These are phyloP conservation scores for Avicennia marina DNA, from an alignment of 257 asterid genomes.

Conservation along the genomic window DNA sequence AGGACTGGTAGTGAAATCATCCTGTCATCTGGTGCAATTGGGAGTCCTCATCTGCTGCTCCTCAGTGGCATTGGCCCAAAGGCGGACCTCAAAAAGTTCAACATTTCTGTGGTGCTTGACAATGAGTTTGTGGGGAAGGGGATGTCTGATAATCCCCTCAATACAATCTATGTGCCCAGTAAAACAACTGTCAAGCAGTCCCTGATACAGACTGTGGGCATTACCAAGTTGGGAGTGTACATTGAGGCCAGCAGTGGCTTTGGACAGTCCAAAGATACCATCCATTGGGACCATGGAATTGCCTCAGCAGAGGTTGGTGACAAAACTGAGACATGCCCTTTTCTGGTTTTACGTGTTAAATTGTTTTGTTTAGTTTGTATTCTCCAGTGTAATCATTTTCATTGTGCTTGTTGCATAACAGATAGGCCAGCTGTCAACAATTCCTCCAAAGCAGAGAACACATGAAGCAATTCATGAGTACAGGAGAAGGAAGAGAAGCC, in stretches of 20 bases:
- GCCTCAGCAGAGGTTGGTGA: conserved; percentile 81
- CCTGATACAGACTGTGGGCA: conserved; percentile 84
- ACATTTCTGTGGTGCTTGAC: conserved; percentile 63
- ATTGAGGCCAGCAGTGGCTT: conserved; percentile 94
- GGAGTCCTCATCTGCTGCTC: conserved; percentile 89
- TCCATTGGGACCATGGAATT: conserved; percentile 70
- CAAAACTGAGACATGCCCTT: not conserved
- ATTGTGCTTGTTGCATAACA: conserved; percentile 10
- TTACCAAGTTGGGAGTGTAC: conserved; percentile 81
- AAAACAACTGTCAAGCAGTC: conserved; percentile 54
- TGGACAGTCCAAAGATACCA: conserved; percentile 75
- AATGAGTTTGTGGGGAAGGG: conserved; percentile 70
- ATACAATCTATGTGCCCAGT: conserved; percentile 80
- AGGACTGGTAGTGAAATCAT: conserved; percentile 65
- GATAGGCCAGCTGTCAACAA: conserved; percentile 76
- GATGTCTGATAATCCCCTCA: conserved; percentile 82
- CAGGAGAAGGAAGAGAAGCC: conserved; percentile 27
- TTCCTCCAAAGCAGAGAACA: conserved; percentile 58
- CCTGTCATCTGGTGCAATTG: conserved; percentile 85
- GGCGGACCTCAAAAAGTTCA: conserved; percentile 50
- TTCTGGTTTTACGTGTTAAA: not conserved
- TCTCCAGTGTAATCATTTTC: no score
- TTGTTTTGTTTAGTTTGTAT: not conserved
- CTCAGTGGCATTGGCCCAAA: conserved; percentile 92
- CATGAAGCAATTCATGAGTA: conserved; percentile 41